Base-by-base conservation (phyloP, 768 basidiomycete genomes). In the Fomitopsis pulvina region DNA sequence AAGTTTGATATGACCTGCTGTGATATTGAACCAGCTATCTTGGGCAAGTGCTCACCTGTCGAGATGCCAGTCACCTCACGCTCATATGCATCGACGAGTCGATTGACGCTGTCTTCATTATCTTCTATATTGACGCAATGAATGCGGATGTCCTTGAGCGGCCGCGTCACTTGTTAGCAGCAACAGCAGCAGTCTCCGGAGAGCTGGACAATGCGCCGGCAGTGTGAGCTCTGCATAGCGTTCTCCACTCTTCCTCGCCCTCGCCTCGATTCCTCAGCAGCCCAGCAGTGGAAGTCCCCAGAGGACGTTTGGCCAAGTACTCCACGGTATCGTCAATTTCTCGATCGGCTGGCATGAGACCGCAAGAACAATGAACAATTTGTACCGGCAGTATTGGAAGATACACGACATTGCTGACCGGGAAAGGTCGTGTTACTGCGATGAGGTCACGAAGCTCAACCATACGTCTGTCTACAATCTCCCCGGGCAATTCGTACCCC, bases 381-480 rank as follows among this genome's bases (percentile, higher is more conserved):
- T 60, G 20, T 67, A 61, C 53, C 46, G 51, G 8, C 57, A 60
- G n/a, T 75, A 66, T 55, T 76, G 75, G 73, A 62, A 63, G 40
- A 68, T 68, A 76, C 1, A 64, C 70, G 2, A 73, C 72, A 0
- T 61, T 65, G 27, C 43, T 57, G 14, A 50, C 56, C 18, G 40
- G 51, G 1, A 52, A 49, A 4, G 45, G 60, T 2, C 45, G 51
- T 24, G 40, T 55, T 3, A 42, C 53, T 4, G 63, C 67, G 1
- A 69, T 56, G n/a, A n/a, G n/a, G n/a, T n/a, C n/a, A n/a, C n/a
- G 4, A 50, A 66, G 24, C 46, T 71, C 27, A 79, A 79, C 52
- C 77, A 76, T 2, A 74, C 73, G 0, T 77, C 76, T 44, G 65
- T 67, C 0, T 75, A 72, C 54, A 71, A 71, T 2, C 56, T 63